These are phyloP conservation scores for Ballota nigra DNA, from an alignment of 257 asterid genomes.

Conservation along the genomic window DNA sequence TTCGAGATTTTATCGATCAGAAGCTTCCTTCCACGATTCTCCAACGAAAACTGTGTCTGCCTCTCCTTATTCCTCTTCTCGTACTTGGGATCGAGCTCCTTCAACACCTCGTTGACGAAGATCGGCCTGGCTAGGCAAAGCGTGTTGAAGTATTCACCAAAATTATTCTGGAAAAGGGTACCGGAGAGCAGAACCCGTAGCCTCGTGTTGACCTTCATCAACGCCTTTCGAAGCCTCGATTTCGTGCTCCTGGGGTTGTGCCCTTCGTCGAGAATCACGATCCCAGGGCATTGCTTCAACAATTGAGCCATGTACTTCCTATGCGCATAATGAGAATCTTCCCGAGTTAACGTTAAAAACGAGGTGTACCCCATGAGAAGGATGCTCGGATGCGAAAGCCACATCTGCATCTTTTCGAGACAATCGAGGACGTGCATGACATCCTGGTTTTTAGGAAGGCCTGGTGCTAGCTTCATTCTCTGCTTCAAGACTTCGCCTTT, in stretches of 20 bases:
- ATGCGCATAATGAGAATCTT: constrained; percentile 92
- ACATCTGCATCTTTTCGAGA: constrained; percentile 88
- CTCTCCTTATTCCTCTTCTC: constrained; percentile 61
- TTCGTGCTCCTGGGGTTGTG: constrained; percentile 98
- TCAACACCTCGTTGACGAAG: constrained; percentile 78
- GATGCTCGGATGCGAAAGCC: constrained; percentile 96
- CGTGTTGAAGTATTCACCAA: constrained; percentile 98
- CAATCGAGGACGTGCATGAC: constrained; percentile 99
- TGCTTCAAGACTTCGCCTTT: constrained; percentile 93
- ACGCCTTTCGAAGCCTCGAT: constrained; percentile 79
- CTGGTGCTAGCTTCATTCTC: constrained; percentile 68
- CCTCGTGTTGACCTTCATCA: constrained; percentile 89
- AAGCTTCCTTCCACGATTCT: constrained; percentile 81
- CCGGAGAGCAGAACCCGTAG: constrained; percentile 90
- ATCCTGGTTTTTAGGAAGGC: constrained; percentile 86
- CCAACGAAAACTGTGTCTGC: constrained; percentile 58
- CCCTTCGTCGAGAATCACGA: constrained; percentile 89
- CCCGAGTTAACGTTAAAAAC: constrained; percentile 79
- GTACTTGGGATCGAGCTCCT: constrained; percentile 83
- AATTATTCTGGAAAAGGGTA: constrained; percentile 88
- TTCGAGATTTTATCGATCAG: constrained; percentile 76
- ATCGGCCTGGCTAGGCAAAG: constrained; percentile 77
- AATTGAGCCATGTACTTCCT: constrained; percentile 95
- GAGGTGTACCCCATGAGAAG: constrained; percentile 98
- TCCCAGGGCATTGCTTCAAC: constrained; percentile 87